Percentiles rank a stretch among this genome's conserved stretches.
Conservation (phyloP, 306 rosid species). For the Dryas octopetala region DNA sequence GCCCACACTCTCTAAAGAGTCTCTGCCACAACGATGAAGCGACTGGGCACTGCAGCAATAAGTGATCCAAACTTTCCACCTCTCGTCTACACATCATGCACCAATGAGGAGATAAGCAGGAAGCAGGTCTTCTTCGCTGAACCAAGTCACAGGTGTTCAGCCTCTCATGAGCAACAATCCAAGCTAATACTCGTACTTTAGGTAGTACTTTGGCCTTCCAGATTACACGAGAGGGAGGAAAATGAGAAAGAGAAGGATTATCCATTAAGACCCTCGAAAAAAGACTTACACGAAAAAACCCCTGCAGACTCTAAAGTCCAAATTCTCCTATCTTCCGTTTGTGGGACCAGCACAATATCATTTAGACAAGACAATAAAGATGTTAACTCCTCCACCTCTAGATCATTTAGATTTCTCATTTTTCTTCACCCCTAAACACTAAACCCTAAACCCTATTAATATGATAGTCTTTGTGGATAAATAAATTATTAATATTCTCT, state of each 20-base stretch:
- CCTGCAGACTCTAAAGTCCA: background rate
- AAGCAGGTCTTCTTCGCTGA: background rate
- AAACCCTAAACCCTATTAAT: too few species aligned
- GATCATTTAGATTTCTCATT: background rate
- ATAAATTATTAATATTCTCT: too few species aligned
- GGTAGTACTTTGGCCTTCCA: background rate
- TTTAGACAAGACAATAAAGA: background rate
- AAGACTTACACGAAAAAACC: background rate
- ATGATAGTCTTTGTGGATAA: too few species aligned
- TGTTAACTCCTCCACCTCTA: background rate
- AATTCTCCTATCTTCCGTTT: background rate
- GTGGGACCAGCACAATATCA: background rate
- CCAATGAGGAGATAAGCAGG: background rate
- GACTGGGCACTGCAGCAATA: background rate
- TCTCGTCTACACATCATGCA: background rate
- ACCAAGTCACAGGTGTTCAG: background rate
- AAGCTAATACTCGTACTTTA: background rate
- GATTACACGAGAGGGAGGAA: too few species aligned
- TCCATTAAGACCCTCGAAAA: too few species aligned
- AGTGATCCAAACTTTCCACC: background rate
- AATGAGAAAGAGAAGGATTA: too few species aligned
- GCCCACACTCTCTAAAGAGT: too few species aligned
- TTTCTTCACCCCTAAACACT: too few species aligned
- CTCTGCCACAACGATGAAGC: background rate
- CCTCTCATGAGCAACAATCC: background rate